These are phyloP conservation scores for Curvularia eragrostidis DNA, from an alignment of 2,329 filamentous ascomycete species.

Conservation along the genomic window DNA sequence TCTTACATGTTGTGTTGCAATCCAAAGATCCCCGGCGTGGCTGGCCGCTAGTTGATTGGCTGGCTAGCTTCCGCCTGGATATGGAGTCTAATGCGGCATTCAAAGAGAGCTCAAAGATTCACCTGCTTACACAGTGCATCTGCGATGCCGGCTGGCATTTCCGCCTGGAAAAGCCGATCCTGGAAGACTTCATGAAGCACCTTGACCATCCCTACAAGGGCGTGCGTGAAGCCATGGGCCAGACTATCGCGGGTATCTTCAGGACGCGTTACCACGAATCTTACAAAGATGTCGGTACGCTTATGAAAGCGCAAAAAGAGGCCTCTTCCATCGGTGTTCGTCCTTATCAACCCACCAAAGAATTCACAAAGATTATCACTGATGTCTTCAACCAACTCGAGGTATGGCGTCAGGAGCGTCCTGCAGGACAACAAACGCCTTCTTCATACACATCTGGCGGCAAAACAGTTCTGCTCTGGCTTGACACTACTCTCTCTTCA, in stretches of 20 bases:
- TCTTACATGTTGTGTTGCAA: constrained; percentile 86
- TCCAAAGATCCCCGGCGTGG: constrained; percentile 87
- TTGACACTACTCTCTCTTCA: constrained; percentile 87
- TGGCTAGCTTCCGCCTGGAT: constrained; percentile 86
- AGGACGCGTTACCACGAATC: constrained; percentile 94
- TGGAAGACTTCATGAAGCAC: constrained; percentile 87
- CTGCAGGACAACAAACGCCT: constrained; percentile 88
- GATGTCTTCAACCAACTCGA: constrained; percentile 82
- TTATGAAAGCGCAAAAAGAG: constrained; percentile 79
- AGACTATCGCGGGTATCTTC: constrained; percentile 86
- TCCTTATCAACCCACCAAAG: constrained; percentile 78
- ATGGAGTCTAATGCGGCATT: constrained; percentile 97
- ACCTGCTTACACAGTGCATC: constrained; percentile 86
- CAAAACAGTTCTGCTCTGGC: constrained; percentile 94
- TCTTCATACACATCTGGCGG: constrained; percentile 94
- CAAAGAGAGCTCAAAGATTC: constrained; percentile 97
- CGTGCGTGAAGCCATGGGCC: constrained; percentile 91
- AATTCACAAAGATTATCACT: constrained; percentile 74
- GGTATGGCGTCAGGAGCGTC: constrained; percentile 83
- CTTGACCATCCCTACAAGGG: constrained; percentile 98
- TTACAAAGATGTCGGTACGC: constrained; percentile 76
- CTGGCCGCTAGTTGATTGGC: constrained; percentile 82
- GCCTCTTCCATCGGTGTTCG: constrained; percentile 83
- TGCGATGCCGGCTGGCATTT: constrained; percentile 96
- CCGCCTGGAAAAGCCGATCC: constrained; percentile 83